Conservation (phyloP, 2,329 filamentous ascomycete genomes). For the Colletotrichum tropicicola region DNA sequence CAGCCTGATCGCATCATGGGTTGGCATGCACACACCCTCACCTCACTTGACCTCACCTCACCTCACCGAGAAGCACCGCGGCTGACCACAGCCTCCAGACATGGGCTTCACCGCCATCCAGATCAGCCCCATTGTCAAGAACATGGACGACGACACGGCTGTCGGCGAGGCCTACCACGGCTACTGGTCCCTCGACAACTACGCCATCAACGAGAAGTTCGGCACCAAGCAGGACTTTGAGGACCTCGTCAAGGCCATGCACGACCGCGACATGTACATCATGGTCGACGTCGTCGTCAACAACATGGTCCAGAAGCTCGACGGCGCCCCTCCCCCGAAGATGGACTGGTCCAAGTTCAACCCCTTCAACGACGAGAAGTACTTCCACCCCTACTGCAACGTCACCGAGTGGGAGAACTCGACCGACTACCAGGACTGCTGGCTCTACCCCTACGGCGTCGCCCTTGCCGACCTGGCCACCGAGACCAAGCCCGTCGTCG, state of each 20-base stretch:
- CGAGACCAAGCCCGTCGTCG: constrained; percentile 54
- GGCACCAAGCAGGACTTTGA: constrained; percentile 59
- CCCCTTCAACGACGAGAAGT: constrained; percentile 58
- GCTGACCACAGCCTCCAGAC: too few species aligned
- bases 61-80: too few species aligned
- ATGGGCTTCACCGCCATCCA: constrained; percentile 52
- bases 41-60: too few species aligned
- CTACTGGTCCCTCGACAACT: constrained; percentile 50
- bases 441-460: constrained; percentile 62
- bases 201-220: constrained; percentile 56
- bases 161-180: constrained; percentile 46
- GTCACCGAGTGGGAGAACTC: constrained; percentile 62
- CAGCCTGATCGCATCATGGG: too few species aligned
- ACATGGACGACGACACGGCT: constrained; percentile 34
- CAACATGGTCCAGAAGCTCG: constrained; percentile 50
- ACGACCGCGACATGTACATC: constrained; percentile 62
- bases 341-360: constrained; percentile 35
- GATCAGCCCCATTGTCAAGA: constrained; percentile 66
- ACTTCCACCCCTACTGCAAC: constrained; percentile 70
- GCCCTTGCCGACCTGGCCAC: constrained; percentile 71
- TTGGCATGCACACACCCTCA: too few species aligned
- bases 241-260: constrained; percentile 55
- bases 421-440: constrained; percentile 63
- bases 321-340: constrained; percentile 58
- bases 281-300: constrained; percentile 66